Conservation (phyloP, 306 rosid genomes). For the Pueraria montana region DNA sequence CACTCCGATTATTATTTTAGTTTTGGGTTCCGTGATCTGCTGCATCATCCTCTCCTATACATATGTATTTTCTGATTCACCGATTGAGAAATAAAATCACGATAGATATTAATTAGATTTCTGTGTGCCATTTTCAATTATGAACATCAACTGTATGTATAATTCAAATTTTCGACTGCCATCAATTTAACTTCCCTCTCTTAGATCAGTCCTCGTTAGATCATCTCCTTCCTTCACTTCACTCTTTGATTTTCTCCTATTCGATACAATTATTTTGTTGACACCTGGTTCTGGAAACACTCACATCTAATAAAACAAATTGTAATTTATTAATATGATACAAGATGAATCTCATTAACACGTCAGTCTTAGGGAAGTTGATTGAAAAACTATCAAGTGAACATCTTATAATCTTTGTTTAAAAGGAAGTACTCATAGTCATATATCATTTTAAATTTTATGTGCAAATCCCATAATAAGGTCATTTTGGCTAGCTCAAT, state of each 20-base stretch:
- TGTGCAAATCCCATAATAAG: background rate
- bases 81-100: background rate
- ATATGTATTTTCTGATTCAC: background rate
- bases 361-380: background rate
- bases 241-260: background rate
- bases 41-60: background rate
- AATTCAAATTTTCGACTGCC: background rate
- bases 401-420: background rate
- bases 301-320: background rate
- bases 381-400: background rate
- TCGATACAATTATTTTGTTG: background rate
- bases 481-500: background rate
- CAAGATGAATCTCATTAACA: background rate
- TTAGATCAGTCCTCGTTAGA: too few relatives aligned
- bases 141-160: background rate
- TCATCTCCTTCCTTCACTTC: too few relatives aligned
- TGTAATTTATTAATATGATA: background rate
- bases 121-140: background rate
- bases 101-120: background rate
- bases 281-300: background rate
- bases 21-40: background rate
- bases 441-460: background rate
- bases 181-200: too few relatives aligned
- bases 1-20: too few relatives aligned
- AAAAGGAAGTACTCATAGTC: background rate